A percentile compares a stretch with the other conserved stretches of the same genome.
These are phyloP conservation scores for Erodium moschatum DNA, from an alignment of 441 rosid species.

Conservation along the genomic window DNA sequence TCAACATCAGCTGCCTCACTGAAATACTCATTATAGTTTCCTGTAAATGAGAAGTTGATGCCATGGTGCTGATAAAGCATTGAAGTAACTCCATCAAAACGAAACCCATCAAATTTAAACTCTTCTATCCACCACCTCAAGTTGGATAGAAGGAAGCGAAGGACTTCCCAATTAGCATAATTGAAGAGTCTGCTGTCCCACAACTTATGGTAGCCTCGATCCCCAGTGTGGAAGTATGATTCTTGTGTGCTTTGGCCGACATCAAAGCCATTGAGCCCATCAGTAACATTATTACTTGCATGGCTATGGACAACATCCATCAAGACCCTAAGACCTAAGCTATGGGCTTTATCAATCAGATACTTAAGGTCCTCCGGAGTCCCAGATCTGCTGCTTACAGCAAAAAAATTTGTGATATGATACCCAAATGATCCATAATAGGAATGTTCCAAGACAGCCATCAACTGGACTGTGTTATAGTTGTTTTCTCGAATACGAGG, in stretches of 20 bases:
- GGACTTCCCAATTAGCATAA: conserved; percentile 83
- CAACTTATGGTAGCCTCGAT: conserved; percentile 59
- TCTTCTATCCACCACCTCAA: conserved; percentile 86
- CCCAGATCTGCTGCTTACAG: conserved; percentile 76
- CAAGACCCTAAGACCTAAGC: conserved; percentile 59
- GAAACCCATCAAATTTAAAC: conserved; percentile 68
- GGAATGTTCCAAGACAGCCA: conserved; percentile 86
- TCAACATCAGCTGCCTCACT: conserved; percentile 69
- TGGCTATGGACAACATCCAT: conserved; percentile 82
- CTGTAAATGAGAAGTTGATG: conserved; percentile 55
- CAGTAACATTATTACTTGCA: conserved; percentile 67
- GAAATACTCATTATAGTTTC: conserved; percentile 61
- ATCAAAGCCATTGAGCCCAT: conserved; percentile 82
- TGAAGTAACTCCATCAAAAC: conserved; percentile 79
- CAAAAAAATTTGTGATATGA: conserved; percentile 72
- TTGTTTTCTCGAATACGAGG: conserved; percentile 65
- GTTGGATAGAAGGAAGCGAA: conserved; percentile 72
- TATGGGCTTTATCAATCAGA: conserved; percentile 75
- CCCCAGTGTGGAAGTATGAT: conserved; percentile 70
- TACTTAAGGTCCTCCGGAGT: conserved; percentile 80
- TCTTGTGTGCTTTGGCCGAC: conserved; percentile 69
- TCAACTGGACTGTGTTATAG: conserved; percentile 64
- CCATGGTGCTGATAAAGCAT: conserved; percentile 84
- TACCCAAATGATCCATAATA: conserved; percentile 82
- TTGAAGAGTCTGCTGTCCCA: conserved; percentile 84